A percentile compares a stretch with the other conserved stretches of the same genome.
Evolutionary conservation across 2,329 filamentous ascomycete species (phyloP).

Genomic region (Chaetomiaceae sp.): DNA sequence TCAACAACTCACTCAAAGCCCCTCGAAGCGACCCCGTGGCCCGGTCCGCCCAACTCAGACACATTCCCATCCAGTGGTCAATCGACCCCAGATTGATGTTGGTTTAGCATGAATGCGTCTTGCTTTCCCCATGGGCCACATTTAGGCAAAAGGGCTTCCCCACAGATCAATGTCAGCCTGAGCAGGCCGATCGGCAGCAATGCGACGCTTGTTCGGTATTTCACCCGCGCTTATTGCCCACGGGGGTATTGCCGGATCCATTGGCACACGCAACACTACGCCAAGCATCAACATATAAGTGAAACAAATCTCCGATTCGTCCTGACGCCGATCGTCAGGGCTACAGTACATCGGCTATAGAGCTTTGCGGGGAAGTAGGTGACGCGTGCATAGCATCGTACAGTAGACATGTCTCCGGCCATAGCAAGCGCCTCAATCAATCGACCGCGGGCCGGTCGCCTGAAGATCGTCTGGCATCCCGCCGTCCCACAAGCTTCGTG

Average conservation of each 20-base stretch:
- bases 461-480: background rate
- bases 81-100: conserved; percentile 15
- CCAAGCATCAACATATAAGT: conserved; percentile 15
- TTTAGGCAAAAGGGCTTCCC: conserved; percentile 19
- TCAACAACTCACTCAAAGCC: too few species aligned
- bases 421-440: too few species aligned
- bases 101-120: conserved; percentile 30
- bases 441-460: background rate
- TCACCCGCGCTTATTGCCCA: conserved; percentile 13
- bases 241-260: conserved; percentile 8
- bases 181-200: conserved; percentile 4
- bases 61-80: background rate
- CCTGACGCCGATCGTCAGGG: background rate
- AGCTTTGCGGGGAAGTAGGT: conserved; percentile 6
- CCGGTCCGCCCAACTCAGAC: background rate
- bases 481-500: background rate
- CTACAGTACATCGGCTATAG: conserved; percentile 10
- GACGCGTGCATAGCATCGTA: background rate
- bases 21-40: too few species aligned
- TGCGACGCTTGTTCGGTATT: conserved; percentile 8
- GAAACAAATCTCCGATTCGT: conserved; percentile 12
- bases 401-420: background rate
- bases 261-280: conserved; percentile 1
- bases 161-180: conserved; percentile 11
- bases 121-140: conserved; percentile 7